Percentiles rank a stretch among this genome's conserved stretches.
Evolutionary conservation across 1,284 basidiomycete species (phyloP).

Genomic region (Leccinum colubrinum): DNA sequence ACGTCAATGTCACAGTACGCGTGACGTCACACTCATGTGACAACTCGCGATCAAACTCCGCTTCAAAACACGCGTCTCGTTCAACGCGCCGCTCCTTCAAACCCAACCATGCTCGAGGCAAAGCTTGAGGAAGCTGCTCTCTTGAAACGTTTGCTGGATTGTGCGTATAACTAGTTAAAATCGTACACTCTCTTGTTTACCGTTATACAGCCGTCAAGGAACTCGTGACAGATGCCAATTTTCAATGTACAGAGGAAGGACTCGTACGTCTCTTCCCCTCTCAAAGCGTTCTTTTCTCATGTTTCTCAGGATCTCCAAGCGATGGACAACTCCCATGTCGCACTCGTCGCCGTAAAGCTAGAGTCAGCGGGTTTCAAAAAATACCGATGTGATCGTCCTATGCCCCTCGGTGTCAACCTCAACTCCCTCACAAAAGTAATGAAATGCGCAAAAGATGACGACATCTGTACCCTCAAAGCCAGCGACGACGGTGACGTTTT

Average conservation of each 20-base stretch:
- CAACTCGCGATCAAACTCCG: slow-evolving; percentile 33
- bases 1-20: slow-evolving; percentile 17
- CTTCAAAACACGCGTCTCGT: slow-evolving; percentile 29
- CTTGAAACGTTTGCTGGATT: slow-evolving; percentile 83
- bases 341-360: slow-evolving; percentile 86
- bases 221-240: slow-evolving; percentile 97
- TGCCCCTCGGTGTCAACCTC: slow-evolving; percentile 92
- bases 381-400: slow-evolving; percentile 95
- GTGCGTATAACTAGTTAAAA: background rate
- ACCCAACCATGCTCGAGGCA: slow-evolving; percentile 79
- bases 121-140: slow-evolving; percentile 80
- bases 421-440: slow-evolving; percentile 92
- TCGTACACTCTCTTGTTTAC: too few relatives aligned
- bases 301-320: slow-evolving; percentile 78
- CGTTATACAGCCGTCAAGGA: slow-evolving; percentile 84
- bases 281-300: background rate
- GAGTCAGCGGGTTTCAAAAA: slow-evolving; percentile 78
- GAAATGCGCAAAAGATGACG: slow-evolving; percentile 97
- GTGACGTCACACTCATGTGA: slow-evolving; percentile 30
- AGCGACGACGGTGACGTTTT: slow-evolving; percentile 91
- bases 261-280: slow-evolving; percentile 57
- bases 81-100: slow-evolving; percentile 17
- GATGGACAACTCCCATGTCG: slow-evolving; percentile 99
- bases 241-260: slow-evolving; percentile 96
- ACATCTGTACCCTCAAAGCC: slow-evolving; percentile 90